These are phyloP conservation scores for Xylaria castorea DNA, from an alignment of 495 filamentous ascomycete species.

Conservation along the genomic window DNA sequence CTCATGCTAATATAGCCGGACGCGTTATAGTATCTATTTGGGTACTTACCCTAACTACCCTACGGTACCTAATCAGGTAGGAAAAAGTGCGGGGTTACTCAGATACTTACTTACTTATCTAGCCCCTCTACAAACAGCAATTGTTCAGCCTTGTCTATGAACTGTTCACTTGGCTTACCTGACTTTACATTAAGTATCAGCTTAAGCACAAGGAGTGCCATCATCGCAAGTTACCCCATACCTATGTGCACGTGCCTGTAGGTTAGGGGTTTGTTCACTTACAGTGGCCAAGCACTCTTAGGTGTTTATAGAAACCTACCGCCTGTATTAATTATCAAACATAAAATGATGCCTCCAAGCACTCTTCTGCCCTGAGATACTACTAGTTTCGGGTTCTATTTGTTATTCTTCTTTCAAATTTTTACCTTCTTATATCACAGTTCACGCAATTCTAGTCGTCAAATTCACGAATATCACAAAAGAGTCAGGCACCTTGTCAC, in stretches of 20 bases:
- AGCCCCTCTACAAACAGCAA: background rate
- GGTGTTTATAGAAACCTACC: too few species aligned
- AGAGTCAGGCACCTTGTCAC: background rate
- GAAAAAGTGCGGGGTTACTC: slow-evolving; percentile 1
- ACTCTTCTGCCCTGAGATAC: background rate
- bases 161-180: too few species aligned
- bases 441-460: background rate
- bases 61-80: background rate
- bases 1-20: background rate
- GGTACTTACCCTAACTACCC: background rate
- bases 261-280: background rate
- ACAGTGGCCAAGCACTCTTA: background rate
- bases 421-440: background rate
- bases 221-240: too few species aligned
- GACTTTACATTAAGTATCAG: too few species aligned
- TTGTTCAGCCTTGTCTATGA: background rate
- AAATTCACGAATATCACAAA: background rate
- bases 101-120: background rate
- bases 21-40: background rate
- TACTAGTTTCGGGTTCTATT: background rate
- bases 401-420: background rate
- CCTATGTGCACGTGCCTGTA: background rate
- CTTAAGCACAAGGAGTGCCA: too few species aligned
- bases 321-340: too few species aligned
- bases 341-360: background rate